phyloP scores from a whole-genome alignment of 306 rosid genomes.

The Trichosanthes cucumerina region DNA sequence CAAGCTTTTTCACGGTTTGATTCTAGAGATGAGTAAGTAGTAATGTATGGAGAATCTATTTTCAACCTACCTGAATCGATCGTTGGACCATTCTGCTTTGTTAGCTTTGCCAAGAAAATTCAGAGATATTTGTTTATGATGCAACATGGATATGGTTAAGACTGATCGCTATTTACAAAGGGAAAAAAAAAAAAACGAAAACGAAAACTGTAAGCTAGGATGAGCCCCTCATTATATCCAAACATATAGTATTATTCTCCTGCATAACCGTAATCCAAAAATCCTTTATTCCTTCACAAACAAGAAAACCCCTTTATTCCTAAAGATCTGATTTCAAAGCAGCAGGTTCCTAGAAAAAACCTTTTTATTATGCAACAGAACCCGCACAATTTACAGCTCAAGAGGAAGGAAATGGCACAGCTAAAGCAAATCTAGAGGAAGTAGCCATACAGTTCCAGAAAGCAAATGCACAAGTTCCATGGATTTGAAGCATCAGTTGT shows the following conservation, averaged over 20 bases:
- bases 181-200: not conserved
- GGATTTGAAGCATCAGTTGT: constrained; percentile 60
- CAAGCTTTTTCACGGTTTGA: not conserved
- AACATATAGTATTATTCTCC: not conserved
- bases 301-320: not conserved
- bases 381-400: not conserved
- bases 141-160: too few species aligned
- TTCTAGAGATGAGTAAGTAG: not conserved
- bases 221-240: not conserved
- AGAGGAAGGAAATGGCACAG: not conserved
- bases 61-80: not conserved
- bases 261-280: not conserved
- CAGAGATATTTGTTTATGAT: not conserved
- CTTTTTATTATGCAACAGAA: not conserved
- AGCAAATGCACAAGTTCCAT: constrained; percentile 70
- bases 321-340: not conserved
- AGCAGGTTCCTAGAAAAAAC: not conserved
- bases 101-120: not conserved
- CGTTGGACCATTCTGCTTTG: not conserved
- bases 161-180: too few species aligned
- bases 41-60: not conserved
- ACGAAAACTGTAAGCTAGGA: not conserved
- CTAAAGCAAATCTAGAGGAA: constrained; percentile 30
- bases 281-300: not conserved
- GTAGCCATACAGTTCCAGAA: constrained; percentile 75